Conservation (phyloP, 2,329 filamentous ascomycete genomes). For the Emydomyces testavorans region DNA sequence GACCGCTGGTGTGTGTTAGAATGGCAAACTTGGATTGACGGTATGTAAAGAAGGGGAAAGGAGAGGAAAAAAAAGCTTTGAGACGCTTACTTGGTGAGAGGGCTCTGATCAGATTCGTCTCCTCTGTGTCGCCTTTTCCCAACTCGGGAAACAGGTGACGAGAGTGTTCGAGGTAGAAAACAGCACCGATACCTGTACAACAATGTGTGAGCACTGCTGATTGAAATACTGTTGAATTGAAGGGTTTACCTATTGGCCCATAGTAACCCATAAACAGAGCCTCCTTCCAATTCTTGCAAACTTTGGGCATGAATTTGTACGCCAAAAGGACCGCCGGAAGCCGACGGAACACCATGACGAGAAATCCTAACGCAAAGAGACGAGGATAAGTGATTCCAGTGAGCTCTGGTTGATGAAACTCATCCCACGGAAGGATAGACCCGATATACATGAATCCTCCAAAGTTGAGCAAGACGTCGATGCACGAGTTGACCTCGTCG, state of each 20-base stretch:
- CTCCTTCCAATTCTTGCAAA: constrained; percentile 45
- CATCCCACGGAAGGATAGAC: constrained; percentile 44
- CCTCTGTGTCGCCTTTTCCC: constrained; percentile 31
- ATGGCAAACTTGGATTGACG: background rate
- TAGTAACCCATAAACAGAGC: constrained; percentile 51
- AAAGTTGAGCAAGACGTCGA: constrained; percentile 50
- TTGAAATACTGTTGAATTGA: background rate
- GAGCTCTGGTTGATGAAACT: constrained; percentile 44
- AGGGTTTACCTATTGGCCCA: constrained; percentile 32
- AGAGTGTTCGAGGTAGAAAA: constrained; percentile 39
- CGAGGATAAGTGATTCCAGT: constrained; percentile 41
- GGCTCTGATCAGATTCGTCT: constrained; percentile 31
- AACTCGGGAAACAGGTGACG: constrained; percentile 35
- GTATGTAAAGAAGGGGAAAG: background rate
- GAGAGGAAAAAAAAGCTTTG: too few relatives aligned
- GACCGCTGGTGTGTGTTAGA: constrained; percentile 25
- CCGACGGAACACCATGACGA: constrained; percentile 45
- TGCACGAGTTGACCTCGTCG: constrained; percentile 49
- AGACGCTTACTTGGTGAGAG: constrained; percentile 30
- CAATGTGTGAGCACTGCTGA: background rate
- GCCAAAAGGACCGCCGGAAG: constrained; percentile 45
- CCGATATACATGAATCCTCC: constrained; percentile 52
- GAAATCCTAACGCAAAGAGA: constrained; percentile 42
- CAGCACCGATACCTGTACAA: constrained; percentile 32
- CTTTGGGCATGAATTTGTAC: constrained; percentile 46